Evolutionary conservation across 805 yeast genomes (phyloP).

Genomic region (Metschnikowia gelsemii): DNA sequence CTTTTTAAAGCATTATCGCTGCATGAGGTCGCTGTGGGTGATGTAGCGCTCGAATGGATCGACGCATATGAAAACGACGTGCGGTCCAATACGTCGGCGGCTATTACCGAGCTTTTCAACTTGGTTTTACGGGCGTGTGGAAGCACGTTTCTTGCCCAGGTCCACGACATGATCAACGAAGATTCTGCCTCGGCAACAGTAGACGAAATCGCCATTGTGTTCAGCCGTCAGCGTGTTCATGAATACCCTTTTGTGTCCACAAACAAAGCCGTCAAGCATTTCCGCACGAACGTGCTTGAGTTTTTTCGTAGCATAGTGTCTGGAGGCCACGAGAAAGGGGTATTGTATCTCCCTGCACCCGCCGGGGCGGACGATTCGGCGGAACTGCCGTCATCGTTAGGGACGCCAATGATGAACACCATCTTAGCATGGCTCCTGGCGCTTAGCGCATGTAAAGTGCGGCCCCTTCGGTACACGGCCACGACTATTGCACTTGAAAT

Average conservation of each 20-base stretch:
- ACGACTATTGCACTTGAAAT: slow-evolving; percentile 58
- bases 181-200: slow-evolving; percentile 74
- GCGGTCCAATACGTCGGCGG: slow-evolving; percentile 21
- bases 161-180: slow-evolving; percentile 70
- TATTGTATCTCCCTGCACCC: slow-evolving; percentile 42
- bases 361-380: slow-evolving; percentile 11
- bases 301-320: slow-evolving; percentile 55
- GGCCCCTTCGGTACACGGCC: slow-evolving; percentile 70
- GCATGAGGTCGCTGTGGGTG: slow-evolving; percentile 32
- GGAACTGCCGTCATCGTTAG: slow-evolving; percentile 18
- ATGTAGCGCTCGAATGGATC: slow-evolving; percentile 41
- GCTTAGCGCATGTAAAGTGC: slow-evolving; percentile 62
- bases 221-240: slow-evolving; percentile 58
- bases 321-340: slow-evolving; percentile 60
- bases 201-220: slow-evolving; percentile 64
- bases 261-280: slow-evolving; percentile 45
- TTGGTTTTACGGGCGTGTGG: slow-evolving; percentile 71
- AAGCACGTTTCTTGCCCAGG: slow-evolving; percentile 60
- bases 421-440: slow-evolving; percentile 74
- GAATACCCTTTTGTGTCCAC: slow-evolving; percentile 67
- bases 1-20: slow-evolving; percentile 32
- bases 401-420: slow-evolving; percentile 50
- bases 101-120: slow-evolving; percentile 65
- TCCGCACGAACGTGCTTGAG: slow-evolving; percentile 49
- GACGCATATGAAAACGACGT: slow-evolving; percentile 29